Base-by-base conservation (phyloP, 2,329 filamentous ascomycete species). In the Penicillium sp. region DNA sequence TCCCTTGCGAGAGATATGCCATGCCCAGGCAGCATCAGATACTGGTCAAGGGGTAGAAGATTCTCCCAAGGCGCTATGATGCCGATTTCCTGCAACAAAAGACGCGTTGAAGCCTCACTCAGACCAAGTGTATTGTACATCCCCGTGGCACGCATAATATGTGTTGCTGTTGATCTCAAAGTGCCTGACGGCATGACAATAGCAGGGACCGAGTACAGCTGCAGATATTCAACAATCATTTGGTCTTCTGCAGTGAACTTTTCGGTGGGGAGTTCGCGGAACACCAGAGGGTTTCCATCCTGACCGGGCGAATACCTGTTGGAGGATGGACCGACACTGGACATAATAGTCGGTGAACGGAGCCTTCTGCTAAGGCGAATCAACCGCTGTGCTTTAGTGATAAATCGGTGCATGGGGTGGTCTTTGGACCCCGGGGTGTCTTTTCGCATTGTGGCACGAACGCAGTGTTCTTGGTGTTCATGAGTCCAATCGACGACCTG, bases 61-160 rank as follows among this genome's bases (percentile, higher is more conserved):
- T 86, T 85, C 61, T 84, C 82, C 75, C 81, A 84, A 0, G 86
- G 85, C 9, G 80, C 69, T n/a, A 86, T 71, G 0, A 84, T 82
- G 2, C 86, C 86, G 23, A 88, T 73, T 63, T 88, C 86, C 65
- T 87, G 84, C 29, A 88, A 67, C 52, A 88, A 81, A 17, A 84
- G 63, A 49, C 74, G 74, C 37, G 80, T 78, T 35, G 80, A 76
- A 8, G 65, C 61, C 15, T 70, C 58, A 42, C 69, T 70, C 19
- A 80, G 64, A 15, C 68, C 69, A 37, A 79, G 66, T 27, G 70
- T 72, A 29, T 75, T 74, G 68, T 88, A 88, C 70, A 84, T 78
- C 4, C 81, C 83, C 0, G 80, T 82, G 2, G 82, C 80, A 46
- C 81, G 79, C 56, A 88, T 73, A 17, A 88, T 78, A 54, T 84